Conservation (phyloP, 2,329 filamentous ascomycete genomes). For the Leptographium lundbergii region DNA sequence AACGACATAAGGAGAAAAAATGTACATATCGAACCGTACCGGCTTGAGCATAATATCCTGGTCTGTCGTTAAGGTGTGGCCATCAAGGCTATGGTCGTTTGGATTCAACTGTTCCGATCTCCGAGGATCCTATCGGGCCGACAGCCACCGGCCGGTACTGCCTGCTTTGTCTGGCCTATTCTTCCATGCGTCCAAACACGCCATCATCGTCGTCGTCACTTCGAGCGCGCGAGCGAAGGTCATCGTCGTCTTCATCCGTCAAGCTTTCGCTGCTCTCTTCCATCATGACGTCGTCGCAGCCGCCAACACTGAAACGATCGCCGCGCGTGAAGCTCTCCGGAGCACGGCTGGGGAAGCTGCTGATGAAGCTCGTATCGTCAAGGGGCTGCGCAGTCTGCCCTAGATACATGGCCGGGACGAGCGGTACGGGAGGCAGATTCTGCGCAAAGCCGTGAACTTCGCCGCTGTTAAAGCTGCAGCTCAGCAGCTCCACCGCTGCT, state of each 20-base stretch:
- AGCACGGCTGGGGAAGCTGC: constrained; percentile 47
- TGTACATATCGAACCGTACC: constrained; percentile 21
- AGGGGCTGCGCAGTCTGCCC: constrained; percentile 36
- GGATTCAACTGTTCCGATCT: background rate
- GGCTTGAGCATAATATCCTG: constrained; percentile 1
- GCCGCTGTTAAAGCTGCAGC: constrained; percentile 78
- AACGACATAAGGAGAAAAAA: constrained; percentile 17
- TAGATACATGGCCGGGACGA: constrained; percentile 69
- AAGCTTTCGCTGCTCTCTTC: constrained; percentile 51
- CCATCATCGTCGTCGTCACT: constrained; percentile 89
- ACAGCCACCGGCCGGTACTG: background rate
- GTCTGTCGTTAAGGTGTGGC: background rate
- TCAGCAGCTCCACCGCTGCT: constrained; percentile 78
- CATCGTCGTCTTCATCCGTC: constrained; percentile 55
- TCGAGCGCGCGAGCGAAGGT: constrained; percentile 46
- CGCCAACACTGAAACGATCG: constrained; percentile 22
- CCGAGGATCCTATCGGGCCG: background rate
- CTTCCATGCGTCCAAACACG: constrained; percentile 94
- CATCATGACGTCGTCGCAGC: constrained; percentile 49
- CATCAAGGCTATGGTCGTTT: constrained; percentile 3
- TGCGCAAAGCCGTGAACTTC: constrained; percentile 38
- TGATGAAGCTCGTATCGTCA: constrained; percentile 49
- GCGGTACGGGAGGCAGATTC: constrained; percentile 78
- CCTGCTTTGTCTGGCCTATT: constrained; percentile 36
- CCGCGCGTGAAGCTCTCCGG: constrained; percentile 54